Percentiles rank a stretch among this genome's conserved stretches.
Conservation (phyloP, 106 monocot genomes). For the Chionographis japonica region DNA sequence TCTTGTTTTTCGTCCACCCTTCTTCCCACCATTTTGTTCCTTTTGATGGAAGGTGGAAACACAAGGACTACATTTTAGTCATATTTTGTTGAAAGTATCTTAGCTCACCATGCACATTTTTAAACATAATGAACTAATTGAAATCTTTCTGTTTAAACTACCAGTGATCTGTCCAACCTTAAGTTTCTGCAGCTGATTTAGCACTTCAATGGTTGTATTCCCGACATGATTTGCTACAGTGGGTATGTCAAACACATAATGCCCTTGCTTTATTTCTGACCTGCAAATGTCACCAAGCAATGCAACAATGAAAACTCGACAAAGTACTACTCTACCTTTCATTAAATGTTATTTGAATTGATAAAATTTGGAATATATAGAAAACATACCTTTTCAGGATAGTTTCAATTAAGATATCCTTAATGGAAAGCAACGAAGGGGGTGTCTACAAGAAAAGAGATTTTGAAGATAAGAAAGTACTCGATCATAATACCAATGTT, state of each 20-base stretch:
- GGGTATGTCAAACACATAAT: slow-evolving; percentile 80
- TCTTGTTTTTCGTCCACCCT: no score
- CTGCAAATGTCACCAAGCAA: slow-evolving; percentile 30
- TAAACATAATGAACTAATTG: no score
- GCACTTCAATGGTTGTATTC: slow-evolving; percentile 30
- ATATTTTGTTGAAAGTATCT: no score
- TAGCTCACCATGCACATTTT: no score
- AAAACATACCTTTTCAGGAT: slow-evolving; percentile 58
- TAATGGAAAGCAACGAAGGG: slow-evolving; percentile 61
- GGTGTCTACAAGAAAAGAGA: slow-evolving; percentile 50
- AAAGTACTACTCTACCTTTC: neutral
- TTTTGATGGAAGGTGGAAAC: no score
- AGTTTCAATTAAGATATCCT: slow-evolving; percentile 57
- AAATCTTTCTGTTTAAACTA: no score
- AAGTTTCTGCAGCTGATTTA: slow-evolving; percentile 62
- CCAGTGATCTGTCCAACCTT: slow-evolving; percentile 46
- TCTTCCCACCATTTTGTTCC: no score
- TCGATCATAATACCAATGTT: neutral
- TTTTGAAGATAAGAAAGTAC: neutral
- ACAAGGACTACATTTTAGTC: no score
- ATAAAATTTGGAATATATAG: slow-evolving; percentile 6
- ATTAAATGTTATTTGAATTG: slow-evolving; percentile 3
- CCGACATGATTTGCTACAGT: slow-evolving; percentile 50
- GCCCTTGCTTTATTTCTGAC: slow-evolving; percentile 63
- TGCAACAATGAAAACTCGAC: slow-evolving; percentile 2